Percentiles rank a stretch among this genome's conserved stretches.
These are phyloP conservation scores for Erythrobasidium yunnanense DNA, from an alignment of 768 basidiomycete species.

Conservation along the genomic window DNA sequence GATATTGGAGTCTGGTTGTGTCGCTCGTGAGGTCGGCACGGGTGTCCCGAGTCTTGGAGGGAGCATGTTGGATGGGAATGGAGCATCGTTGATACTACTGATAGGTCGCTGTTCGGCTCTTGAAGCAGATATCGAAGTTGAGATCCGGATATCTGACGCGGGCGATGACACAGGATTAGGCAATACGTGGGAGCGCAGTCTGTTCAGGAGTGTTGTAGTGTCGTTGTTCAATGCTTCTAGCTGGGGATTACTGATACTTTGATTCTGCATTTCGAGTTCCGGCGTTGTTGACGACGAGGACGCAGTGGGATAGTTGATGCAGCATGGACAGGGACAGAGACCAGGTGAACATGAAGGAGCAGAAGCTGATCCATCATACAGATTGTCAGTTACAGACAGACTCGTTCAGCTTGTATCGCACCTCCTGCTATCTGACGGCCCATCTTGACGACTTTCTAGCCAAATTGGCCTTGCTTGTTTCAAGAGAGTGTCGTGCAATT, in stretches of 20 bases:
- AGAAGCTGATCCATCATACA: too few relatives aligned
- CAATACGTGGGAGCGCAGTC: background rate
- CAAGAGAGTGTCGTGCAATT: background rate
- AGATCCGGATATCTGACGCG: background rate
- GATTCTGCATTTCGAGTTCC: too few relatives aligned
- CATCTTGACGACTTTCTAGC: too few relatives aligned
- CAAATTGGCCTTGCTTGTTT: background rate
- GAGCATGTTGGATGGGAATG: background rate
- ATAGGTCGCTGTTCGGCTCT: background rate
- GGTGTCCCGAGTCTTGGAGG: constrained; percentile 1
- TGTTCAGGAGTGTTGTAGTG: background rate
- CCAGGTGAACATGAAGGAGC: too few relatives aligned
- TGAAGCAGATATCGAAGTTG: background rate
- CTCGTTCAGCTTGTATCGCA: too few relatives aligned
- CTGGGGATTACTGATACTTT: background rate
- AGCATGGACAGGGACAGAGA: too few relatives aligned
- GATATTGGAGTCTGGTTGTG: background rate
- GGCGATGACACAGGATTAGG: background rate
- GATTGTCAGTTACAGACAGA: too few relatives aligned
- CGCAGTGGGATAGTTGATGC: too few relatives aligned
- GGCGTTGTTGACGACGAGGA: too few relatives aligned
- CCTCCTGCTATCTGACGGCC: too few relatives aligned
- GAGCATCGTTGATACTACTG: background rate
- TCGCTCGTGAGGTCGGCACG: background rate
- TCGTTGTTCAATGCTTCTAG: background rate